Evolutionary conservation across 768 basidiomycete genomes (phyloP).

Genomic region (Antrodiella citrinella): DNA sequence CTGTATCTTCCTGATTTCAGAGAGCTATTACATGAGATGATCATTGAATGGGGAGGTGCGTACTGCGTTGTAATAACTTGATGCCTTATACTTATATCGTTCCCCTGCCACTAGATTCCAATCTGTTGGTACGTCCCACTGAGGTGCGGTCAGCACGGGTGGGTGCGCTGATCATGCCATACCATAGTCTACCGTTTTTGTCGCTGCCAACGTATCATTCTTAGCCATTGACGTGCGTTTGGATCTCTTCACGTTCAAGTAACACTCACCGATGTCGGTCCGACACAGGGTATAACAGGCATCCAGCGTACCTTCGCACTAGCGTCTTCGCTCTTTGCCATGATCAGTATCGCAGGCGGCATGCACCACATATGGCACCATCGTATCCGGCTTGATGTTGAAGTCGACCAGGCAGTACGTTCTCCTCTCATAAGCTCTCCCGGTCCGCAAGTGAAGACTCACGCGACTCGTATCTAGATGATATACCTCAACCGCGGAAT

Average conservation of each 20-base stretch:
- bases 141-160: background rate
- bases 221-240: conserved; percentile 15
- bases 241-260: no score
- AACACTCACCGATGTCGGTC: no score
- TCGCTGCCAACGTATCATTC: conserved; percentile 16
- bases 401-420: background rate
- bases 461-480: conserved; percentile 10
- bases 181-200: conserved; percentile 12
- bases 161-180: background rate
- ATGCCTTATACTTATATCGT: no score
- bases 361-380: conserved; percentile 19
- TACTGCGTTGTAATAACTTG: background rate
- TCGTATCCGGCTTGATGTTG: conserved; percentile 7
- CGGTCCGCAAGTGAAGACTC: conserved; percentile 11
- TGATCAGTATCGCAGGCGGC: conserved; percentile 13
- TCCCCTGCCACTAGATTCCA: conserved; percentile 10
- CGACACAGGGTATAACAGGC: conserved; percentile 9
- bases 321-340: conserved; percentile 12
- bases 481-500: background rate
- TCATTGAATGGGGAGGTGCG: conserved; percentile 21
- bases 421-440: background rate
- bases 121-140: conserved; percentile 11
- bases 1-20: conserved; percentile 14
- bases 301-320: conserved; percentile 13
- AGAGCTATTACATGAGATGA: conserved; percentile 13